These are phyloP conservation scores for Graphilbum fragrans DNA, from an alignment of 2,329 filamentous ascomycete genomes.

Conservation along the genomic window DNA sequence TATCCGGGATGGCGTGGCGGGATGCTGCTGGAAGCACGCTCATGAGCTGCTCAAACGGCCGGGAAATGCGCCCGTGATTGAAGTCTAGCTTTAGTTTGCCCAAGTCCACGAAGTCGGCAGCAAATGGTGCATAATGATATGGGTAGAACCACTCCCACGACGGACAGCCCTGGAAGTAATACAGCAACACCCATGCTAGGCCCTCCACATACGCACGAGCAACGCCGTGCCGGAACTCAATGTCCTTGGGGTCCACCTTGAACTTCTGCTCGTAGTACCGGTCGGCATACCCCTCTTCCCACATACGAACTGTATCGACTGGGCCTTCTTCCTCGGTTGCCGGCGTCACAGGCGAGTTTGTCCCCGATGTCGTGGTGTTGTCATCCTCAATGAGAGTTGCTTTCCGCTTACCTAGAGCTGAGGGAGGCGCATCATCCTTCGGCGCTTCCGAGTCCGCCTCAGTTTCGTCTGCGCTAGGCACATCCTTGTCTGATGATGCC, in stretches of 20 bases:
- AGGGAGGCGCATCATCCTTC: not conserved
- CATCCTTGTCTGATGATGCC: too few relatives aligned
- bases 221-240: conserved; percentile 79
- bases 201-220: conserved; percentile 89
- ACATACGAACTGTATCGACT: conserved; percentile 74
- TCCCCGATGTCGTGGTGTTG: conserved; percentile 44
- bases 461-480: not conserved
- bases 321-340: conserved; percentile 47
- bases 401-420: conserved; percentile 54
- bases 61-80: conserved; percentile 72
- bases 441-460: not conserved
- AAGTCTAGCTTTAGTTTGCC: conserved; percentile 70
- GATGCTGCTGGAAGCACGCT: conserved; percentile 90
- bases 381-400: conserved; percentile 55
- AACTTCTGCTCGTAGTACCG: conserved; percentile 98
- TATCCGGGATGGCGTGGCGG: conserved; percentile 75
- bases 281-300: conserved; percentile 92
- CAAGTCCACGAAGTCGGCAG: conserved; percentile 82
- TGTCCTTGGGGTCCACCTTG: conserved; percentile 65
- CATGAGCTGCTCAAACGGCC: conserved; percentile 95
- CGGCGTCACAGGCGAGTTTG: conserved; percentile 30
- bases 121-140: conserved; percentile 96
- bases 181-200: conserved; percentile 85
- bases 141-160: conserved; percentile 99
- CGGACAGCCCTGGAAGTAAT: conserved; percentile 96